Percentiles rank a stretch among this genome's conserved stretches.
Evolutionary conservation across 1,139 yeast genomes (phyloP).

Genomic region (Candida labiduridarum): DNA sequence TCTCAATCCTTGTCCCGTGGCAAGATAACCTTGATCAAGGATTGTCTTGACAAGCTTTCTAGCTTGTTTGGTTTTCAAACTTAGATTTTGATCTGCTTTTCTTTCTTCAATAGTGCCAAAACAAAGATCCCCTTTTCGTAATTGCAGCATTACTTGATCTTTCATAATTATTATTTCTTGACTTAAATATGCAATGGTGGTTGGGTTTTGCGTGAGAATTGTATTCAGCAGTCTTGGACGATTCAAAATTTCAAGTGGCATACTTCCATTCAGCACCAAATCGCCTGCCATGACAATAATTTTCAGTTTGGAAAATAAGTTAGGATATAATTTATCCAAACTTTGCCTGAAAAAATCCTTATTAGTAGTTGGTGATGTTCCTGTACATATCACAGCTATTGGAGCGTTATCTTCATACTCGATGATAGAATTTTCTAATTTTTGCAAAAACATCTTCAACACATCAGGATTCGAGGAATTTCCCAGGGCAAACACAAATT

Average conservation of each 20-base stretch:
- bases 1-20: conserved; percentile 69
- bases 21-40: conserved; percentile 79
- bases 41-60: conserved; percentile 77
- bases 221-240: neutral
- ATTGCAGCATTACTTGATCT: conserved; percentile 70
- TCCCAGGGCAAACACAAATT: conserved; percentile 68
- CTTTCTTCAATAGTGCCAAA: conserved; percentile 39
- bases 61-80: conserved; percentile 59
- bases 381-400: conserved; percentile 47
- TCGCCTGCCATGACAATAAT: conserved; percentile 83
- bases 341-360: conserved; percentile 57
- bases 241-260: conserved; percentile 35
- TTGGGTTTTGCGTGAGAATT: conserved; percentile 61
- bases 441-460: conserved; percentile 57
- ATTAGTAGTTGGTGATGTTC: conserved; percentile 61
- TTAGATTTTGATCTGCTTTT: conserved; percentile 23
- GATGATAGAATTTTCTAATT: conserved; percentile 45
- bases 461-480: conserved; percentile 59
- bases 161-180: conserved; percentile 79
- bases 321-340: conserved; percentile 67
- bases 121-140: conserved; percentile 68
- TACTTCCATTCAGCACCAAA: conserved; percentile 59
- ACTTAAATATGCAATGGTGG: conserved; percentile 72
- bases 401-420: conserved; percentile 44
- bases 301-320: conserved; percentile 23